phyloP scores from a whole-genome alignment of 257 asterid species.

The Ajuga chamaepitys region DNA sequence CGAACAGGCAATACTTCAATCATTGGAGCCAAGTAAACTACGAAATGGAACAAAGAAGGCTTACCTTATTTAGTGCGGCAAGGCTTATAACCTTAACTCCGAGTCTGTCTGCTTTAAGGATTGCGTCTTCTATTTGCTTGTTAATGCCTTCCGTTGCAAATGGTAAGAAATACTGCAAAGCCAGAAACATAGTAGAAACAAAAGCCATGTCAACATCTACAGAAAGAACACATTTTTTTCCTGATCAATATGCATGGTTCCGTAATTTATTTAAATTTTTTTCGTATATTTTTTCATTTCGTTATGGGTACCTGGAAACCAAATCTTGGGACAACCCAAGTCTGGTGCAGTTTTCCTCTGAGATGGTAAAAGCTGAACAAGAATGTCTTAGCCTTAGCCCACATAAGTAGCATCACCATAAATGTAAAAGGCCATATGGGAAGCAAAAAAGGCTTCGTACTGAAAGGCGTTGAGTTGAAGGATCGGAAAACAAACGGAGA shows the following conservation, averaged over 20 bases:
- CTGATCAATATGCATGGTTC: too few species aligned
- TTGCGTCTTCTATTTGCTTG: conserved; percentile 81
- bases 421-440: conserved; percentile 69
- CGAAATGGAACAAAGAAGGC: conserved; percentile 5
- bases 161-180: conserved; percentile 90
- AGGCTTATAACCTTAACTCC: conserved; percentile 95
- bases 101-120: conserved; percentile 77
- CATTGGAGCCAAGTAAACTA: too few species aligned
- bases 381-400: conserved; percentile 81
- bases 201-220: background rate
- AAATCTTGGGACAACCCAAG: conserved; percentile 85
- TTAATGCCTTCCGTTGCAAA: conserved; percentile 83
- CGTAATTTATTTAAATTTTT: too few species aligned
- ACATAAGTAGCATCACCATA: conserved; percentile 59
- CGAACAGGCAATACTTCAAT: background rate
- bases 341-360: conserved; percentile 65
- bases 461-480: conserved; percentile 72
- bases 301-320: conserved; percentile 69
- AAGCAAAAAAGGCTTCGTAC: conserved; percentile 52
- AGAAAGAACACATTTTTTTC: too few species aligned
- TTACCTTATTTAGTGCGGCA: conserved; percentile 87
- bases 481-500: conserved; percentile 66
- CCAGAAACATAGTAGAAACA: background rate
- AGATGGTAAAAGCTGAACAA: conserved; percentile 63
- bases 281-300: too few species aligned